Evolutionary conservation across 495 filamentous ascomycete species (phyloP).

Genomic region (Aspergillus taichungensis): DNA sequence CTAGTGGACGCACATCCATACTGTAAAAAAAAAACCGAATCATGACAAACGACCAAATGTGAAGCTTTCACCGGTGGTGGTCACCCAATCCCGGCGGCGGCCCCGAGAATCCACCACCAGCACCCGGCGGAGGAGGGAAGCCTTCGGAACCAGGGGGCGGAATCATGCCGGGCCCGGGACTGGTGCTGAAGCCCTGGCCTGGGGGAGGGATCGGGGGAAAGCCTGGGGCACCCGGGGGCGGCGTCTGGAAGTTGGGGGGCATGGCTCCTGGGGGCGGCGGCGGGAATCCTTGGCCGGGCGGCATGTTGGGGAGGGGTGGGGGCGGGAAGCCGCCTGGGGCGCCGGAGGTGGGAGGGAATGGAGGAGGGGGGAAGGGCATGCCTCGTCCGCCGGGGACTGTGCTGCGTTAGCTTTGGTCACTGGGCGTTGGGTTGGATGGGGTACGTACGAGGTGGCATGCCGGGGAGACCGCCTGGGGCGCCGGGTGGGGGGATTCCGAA

Average conservation of each 20-base stretch:
- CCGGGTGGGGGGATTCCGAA: constrained; percentile 44
- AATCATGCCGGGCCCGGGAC: constrained; percentile 12
- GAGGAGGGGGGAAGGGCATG: constrained; percentile 56
- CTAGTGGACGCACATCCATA: too few relatives aligned
- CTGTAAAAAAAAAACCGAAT: too few relatives aligned
- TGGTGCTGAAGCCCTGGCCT: constrained; percentile 18
- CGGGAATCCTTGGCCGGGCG: constrained; percentile 43
- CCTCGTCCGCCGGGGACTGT: constrained; percentile 51
- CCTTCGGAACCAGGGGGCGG: constrained; percentile 27
- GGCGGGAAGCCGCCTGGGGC: constrained; percentile 27
- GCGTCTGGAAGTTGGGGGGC: constrained; percentile 45
- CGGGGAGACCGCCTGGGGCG: constrained; percentile 31
- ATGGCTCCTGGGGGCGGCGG: constrained; percentile 57
- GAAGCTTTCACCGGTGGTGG: constrained; percentile 6
- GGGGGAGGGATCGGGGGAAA: constrained; percentile 18
- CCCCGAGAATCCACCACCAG: constrained; percentile 9
- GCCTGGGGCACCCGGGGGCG: constrained; percentile 24
- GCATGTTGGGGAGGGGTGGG: constrained; percentile 30
- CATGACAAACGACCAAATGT: too few relatives aligned
- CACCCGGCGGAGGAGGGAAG: constrained; percentile 19
- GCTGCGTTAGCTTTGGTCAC: constrained; percentile 10
- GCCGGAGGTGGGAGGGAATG: constrained; percentile 30
- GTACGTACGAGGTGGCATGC: constrained; percentile 40
- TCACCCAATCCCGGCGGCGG: constrained; percentile 16
- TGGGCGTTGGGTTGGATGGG: constrained; percentile 11